Evolutionary conservation across 2,329 filamentous ascomycete species (phyloP).

Genomic region (Raffaelea deltoideospora): DNA sequence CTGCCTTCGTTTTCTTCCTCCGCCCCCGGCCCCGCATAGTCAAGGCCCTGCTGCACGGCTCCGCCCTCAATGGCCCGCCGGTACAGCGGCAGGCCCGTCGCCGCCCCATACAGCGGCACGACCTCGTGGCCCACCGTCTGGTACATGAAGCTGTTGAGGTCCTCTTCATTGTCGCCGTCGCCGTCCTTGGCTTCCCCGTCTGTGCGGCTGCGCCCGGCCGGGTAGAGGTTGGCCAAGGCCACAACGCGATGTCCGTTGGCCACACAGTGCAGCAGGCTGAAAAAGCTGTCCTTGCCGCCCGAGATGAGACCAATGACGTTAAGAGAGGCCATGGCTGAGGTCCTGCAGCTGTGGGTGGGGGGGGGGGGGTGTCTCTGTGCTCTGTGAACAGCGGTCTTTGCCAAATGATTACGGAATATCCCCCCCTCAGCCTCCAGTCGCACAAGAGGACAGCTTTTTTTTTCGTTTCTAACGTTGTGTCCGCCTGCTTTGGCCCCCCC

Average conservation of each 20-base stretch:
- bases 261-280: slow-evolving; percentile 78
- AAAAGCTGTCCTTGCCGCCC: slow-evolving; percentile 94
- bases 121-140: slow-evolving; percentile 87
- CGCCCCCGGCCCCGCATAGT: slow-evolving; percentile 35
- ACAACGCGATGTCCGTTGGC: slow-evolving; percentile 73
- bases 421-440: too few species aligned
- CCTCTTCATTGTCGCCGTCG: slow-evolving; percentile 31
- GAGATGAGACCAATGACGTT: slow-evolving; percentile 89
- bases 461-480: too few species aligned
- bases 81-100: slow-evolving; percentile 71
- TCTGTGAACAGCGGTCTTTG: too few species aligned
- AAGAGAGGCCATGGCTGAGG: slow-evolving; percentile 18
- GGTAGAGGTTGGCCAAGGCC: slow-evolving; percentile 80
- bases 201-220: slow-evolving; percentile 16
- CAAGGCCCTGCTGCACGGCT: slow-evolving; percentile 54
- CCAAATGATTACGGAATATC: too few species aligned
- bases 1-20: slow-evolving; percentile 8
- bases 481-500: too few species aligned
- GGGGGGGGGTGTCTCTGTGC: too few species aligned
- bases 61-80: slow-evolving; percentile 59
- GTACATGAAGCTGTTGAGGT: slow-evolving; percentile 98
- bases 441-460: too few species aligned
- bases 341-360: too few species aligned
- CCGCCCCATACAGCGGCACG: slow-evolving; percentile 69
- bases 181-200: slow-evolving; percentile 12